A percentile compares a stretch with the other conserved stretches of the same genome.
phyloP scores from a whole-genome alignment of 257 asterid genomes.

The Jacaranda mimosifolia region DNA sequence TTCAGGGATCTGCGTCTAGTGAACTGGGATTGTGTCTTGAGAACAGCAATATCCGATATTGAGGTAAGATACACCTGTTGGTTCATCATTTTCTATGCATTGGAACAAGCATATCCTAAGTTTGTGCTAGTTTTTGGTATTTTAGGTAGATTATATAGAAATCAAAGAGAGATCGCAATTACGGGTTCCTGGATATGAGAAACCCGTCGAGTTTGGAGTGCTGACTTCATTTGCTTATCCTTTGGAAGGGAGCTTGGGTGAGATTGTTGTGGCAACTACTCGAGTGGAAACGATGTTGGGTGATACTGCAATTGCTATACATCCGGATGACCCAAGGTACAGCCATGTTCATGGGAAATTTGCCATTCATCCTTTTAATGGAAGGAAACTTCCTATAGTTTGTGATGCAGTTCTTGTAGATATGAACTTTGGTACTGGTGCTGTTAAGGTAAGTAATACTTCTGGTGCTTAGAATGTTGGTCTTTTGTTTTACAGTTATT shows the following conservation, averaged over 20 bases:
- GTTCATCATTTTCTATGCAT: slow-evolving; percentile 21
- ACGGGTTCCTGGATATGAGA: slow-evolving; percentile 77
- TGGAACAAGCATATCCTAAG: slow-evolving; percentile 9
- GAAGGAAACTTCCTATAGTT: slow-evolving; percentile 87
- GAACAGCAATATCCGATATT: slow-evolving; percentile 96
- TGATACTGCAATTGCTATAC: slow-evolving; percentile 95
- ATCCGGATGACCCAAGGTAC: slow-evolving; percentile 88
- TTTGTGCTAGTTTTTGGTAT: slow-evolving; percentile 36
- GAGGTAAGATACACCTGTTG: slow-evolving; percentile 61
- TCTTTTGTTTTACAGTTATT: slow-evolving; percentile 23
- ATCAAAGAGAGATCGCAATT: slow-evolving; percentile 76
- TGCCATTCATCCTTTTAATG: slow-evolving; percentile 89
- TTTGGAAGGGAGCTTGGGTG: slow-evolving; percentile 82
- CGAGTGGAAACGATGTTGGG: slow-evolving; percentile 98
- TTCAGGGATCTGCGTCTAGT: slow-evolving; percentile 87
- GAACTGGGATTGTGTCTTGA: slow-evolving; percentile 93
- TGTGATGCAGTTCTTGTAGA: slow-evolving; percentile 89
- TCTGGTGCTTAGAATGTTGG: slow-evolving; percentile 25
- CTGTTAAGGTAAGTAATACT: slow-evolving; percentile 75
- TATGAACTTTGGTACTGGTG: slow-evolving; percentile 96
- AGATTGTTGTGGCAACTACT: slow-evolving; percentile 96
- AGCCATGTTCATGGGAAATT: slow-evolving; percentile 82
- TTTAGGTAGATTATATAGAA: slow-evolving; percentile 83
- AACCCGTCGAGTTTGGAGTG: slow-evolving; percentile 92
- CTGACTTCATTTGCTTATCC: slow-evolving; percentile 97